phyloP scores from a whole-genome alignment of 257 asterid genomes.

The Fraxinus excelsior region DNA sequence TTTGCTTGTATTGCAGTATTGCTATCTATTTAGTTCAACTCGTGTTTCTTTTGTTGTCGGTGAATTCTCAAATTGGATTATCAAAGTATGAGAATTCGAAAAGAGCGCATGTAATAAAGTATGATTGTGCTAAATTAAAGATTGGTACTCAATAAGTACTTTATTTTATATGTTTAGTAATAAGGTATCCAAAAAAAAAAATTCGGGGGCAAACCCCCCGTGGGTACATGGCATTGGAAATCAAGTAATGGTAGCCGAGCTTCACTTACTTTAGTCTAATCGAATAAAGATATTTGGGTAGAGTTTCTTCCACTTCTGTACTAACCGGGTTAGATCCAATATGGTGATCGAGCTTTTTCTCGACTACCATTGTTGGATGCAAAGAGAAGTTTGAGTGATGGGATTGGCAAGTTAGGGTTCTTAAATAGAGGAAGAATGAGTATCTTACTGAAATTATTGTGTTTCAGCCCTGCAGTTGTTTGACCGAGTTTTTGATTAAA shows the following conservation, averaged over 20 bases:
- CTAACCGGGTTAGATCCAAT: background rate
- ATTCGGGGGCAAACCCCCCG: no score
- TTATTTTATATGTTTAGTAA: no score
- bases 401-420: background rate
- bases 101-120: no score
- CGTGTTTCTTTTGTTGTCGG: no score
- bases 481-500: no score
- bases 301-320: background rate
- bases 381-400: constrained; percentile 1
- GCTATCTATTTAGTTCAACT: no score
- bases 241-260: constrained; percentile 13
- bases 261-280: background rate
- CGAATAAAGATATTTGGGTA: background rate
- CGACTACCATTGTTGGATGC: background rate
- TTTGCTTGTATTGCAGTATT: no score
- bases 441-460: background rate
- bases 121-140: no score
- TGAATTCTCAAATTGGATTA: no score
- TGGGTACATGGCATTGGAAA: constrained; percentile 20
- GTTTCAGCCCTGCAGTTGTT: background rate
- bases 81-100: no score
- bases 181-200: no score
- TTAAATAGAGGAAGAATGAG: background rate
- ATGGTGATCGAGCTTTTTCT: background rate
- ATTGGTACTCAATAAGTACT: no score